Evolutionary conservation across 345 rosid genomes (phyloP).

Genomic region (Hibiscus mutabilis): DNA sequence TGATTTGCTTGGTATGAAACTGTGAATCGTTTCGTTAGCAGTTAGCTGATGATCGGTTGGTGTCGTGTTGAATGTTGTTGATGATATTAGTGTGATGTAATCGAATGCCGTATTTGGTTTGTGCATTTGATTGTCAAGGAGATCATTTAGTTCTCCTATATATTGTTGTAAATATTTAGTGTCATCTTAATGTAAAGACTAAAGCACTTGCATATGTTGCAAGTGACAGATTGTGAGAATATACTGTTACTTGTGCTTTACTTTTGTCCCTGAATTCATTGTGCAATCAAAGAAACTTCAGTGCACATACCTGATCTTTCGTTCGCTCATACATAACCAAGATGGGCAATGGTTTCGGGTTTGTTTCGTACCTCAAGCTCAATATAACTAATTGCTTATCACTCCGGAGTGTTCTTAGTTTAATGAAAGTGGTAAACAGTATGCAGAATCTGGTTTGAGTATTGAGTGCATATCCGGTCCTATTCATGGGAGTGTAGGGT

Average conservation of each 20-base stretch:
- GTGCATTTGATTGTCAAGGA: constrained; percentile 18
- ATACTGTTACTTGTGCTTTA: constrained; percentile 16
- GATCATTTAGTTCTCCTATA: constrained; percentile 20
- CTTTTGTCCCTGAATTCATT: constrained; percentile 1
- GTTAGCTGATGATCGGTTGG: constrained; percentile 15
- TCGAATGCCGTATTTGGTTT: constrained; percentile 19
- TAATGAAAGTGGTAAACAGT: background rate
- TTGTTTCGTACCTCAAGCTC: background rate
- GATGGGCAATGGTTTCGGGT: background rate
- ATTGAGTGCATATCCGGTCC: background rate
- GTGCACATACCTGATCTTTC: background rate
- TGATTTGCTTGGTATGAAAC: constrained; percentile 7
- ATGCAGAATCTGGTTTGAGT: background rate
- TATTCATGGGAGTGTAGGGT: background rate
- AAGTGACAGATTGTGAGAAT: constrained; percentile 11
- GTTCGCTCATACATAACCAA: background rate
- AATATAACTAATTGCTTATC: background rate
- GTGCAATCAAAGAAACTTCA: background rate
- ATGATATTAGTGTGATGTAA: constrained; percentile 15
- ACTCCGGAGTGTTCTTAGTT: background rate
- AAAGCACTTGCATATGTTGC: constrained; percentile 16
- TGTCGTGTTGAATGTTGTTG: constrained; percentile 17
- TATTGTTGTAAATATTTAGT: constrained; percentile 43
- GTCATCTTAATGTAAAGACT: constrained; percentile 10
- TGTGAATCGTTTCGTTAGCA: constrained; percentile 7